Conservation (phyloP, 768 basidiomycete genomes). For the Boletus bicolor region DNA sequence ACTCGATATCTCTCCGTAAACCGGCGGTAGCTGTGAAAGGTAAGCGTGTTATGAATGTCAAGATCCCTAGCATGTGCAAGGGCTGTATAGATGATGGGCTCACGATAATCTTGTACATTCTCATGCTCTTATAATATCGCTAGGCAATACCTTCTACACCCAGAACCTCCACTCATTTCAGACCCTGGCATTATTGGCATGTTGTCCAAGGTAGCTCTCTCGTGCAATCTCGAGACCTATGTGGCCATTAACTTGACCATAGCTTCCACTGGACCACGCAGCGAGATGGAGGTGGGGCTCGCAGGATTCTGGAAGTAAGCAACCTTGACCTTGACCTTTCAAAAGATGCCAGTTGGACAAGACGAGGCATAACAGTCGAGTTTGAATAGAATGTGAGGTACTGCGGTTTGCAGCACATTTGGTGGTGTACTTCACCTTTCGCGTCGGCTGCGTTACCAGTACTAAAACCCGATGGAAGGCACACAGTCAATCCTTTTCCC, state of each 20-base stretch:
- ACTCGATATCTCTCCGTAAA: slow-evolving; percentile 53
- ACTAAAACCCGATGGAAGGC: no score
- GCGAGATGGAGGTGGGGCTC: slow-evolving; percentile 50
- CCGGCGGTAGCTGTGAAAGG: slow-evolving; percentile 39
- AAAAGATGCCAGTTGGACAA: slow-evolving; percentile 38
- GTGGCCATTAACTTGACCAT: slow-evolving; percentile 45
- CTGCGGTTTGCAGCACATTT: no score
- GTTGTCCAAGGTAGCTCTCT: slow-evolving; percentile 47
- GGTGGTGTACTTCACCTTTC: no score
- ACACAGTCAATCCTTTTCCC: no score
- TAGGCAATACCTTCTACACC: slow-evolving; percentile 45
- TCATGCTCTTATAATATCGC: background rate
- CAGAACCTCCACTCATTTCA: slow-evolving; percentile 47
- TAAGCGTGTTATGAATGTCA: slow-evolving; percentile 40
- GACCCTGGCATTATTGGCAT: slow-evolving; percentile 38
- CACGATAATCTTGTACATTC: background rate
- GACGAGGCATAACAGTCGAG: background rate
- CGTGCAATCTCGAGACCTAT: slow-evolving; percentile 57
- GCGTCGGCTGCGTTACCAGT: no score
- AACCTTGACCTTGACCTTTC: slow-evolving; percentile 48
- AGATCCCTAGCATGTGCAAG: slow-evolving; percentile 53
- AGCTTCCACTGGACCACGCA: slow-evolving; percentile 41
- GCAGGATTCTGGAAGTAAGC: slow-evolving; percentile 44
- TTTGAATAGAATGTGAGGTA: background rate
- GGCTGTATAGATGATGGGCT: slow-evolving; percentile 51